A percentile compares a stretch with the other conserved stretches of the same genome.
Evolutionary conservation across 345 rosid species (phyloP).

Genomic region (Salix udensis): DNA sequence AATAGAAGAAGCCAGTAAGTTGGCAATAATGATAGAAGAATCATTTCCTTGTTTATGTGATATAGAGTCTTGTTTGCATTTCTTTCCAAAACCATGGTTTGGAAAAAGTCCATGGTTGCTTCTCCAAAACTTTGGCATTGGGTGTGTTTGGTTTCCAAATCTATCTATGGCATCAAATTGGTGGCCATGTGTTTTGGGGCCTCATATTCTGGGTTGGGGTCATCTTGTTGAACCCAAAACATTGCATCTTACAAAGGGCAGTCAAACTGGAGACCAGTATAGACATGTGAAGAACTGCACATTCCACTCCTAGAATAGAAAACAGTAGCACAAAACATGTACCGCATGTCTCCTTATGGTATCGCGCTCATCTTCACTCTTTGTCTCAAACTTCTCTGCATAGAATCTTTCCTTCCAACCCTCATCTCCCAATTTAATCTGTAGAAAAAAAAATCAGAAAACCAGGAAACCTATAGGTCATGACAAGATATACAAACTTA

Average conservation of each 20-base stretch:
- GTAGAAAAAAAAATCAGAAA: neutral
- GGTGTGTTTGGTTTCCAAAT: neutral
- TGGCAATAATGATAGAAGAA: no score
- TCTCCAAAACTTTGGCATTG: neutral
- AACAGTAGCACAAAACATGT: slow-evolving; percentile 1
- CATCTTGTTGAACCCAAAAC: no score
- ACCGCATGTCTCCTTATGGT: slow-evolving; percentile 18
- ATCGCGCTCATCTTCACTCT: slow-evolving; percentile 19
- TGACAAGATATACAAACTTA: neutral
- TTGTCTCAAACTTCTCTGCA: slow-evolving; percentile 19
- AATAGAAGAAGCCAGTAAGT: no score
- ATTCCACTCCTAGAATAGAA: neutral
- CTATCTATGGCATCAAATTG: no score
- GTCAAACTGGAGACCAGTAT: neutral
- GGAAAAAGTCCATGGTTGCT: neutral
- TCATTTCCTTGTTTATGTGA: no score
- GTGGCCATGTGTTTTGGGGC: no score
- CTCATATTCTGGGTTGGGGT: no score
- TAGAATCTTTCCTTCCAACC: slow-evolving; percentile 23
- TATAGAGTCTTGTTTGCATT: neutral
- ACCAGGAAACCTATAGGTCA: neutral
- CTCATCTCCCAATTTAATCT: slow-evolving; percentile 14
- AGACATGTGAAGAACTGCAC: neutral
- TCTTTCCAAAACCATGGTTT: neutral
- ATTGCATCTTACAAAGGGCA: neutral